phyloP scores from a whole-genome alignment of 2,329 filamentous ascomycete species.

The Mollisiaceae sp. region DNA sequence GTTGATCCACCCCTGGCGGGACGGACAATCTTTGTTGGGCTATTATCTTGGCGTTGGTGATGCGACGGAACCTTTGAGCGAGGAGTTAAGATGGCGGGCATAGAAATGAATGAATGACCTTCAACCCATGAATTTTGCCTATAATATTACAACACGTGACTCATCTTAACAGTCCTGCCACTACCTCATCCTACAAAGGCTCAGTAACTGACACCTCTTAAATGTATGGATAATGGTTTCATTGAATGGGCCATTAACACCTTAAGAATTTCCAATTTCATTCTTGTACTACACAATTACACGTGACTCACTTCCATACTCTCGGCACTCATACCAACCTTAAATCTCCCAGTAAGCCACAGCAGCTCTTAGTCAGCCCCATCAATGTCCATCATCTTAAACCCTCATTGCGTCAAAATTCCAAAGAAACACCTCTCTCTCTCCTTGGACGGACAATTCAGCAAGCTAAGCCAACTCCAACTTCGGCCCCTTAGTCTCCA shows the following conservation, averaged over 20 bases:
- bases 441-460: background rate
- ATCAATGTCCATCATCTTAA: too few relatives aligned
- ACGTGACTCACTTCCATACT: too few relatives aligned
- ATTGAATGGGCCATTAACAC: too few relatives aligned
- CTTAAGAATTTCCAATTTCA: too few relatives aligned
- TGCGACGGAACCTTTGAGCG: background rate
- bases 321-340: too few relatives aligned
- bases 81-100: background rate
- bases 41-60: background rate
- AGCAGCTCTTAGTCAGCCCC: background rate
- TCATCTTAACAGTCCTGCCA: too few relatives aligned
- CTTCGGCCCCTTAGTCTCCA: slow-evolving; percentile 20
- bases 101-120: slow-evolving; percentile 3
- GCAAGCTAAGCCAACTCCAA: slow-evolving; percentile 14
- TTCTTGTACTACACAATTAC: too few relatives aligned
- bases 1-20: background rate
- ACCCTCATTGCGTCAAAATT: too few relatives aligned
- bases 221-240: too few relatives aligned
- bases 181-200: too few relatives aligned
- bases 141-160: too few relatives aligned
- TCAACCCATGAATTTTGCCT: background rate
- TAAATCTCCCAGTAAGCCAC: background rate
- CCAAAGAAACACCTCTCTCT: background rate
- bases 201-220: too few relatives aligned
- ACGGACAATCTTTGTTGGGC: background rate